Evolutionary conservation across 2,329 filamentous ascomycete genomes (phyloP), one percentile per base, ranked within the genome.

Genomic region (Phialophora verrucosa): DNA sequence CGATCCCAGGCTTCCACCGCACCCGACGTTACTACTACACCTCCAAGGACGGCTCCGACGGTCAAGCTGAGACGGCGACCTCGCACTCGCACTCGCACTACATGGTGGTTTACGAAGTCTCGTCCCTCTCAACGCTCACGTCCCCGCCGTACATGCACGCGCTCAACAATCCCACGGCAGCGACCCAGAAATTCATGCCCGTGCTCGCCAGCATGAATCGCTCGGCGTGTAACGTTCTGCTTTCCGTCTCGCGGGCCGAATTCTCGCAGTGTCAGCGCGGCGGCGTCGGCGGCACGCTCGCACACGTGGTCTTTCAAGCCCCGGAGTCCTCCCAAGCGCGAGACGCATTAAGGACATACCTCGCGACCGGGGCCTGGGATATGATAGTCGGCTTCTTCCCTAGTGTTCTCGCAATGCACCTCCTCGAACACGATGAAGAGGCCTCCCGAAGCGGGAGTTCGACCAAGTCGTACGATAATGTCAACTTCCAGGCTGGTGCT

Each of bases 121-220:
- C 50, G 44, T 53, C 57, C 17, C 59, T 67, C 8, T 51, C 20
- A 7, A 53, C 59, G 25, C 58, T 67, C 27, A 67, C 65, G 1
- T 67, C 65, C 2, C 44, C 42, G 1, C 49, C 32, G 4, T 67
- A 67, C 54, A 67, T 67, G 62, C n/a, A 35, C 8, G 65, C 65
- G 25, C 62, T 67, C 25, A 62, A 67, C 44, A 67, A 62, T 49
- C 65, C 65, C 17, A 67, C 65, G 3, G 90, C 0, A 88, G 92
- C 74, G 77, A 83, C 0, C 92, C 97, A 68, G 87, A 96, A 59
- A 81, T 97, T 38, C 83, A 89, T 4, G 91, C 92, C 0, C 84
- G 14, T 67, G 11, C 38, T 67, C n/a, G 57, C 61, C 31, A 42
- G 32, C 23, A 60, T 64, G 65, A 64, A 57, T 51, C 56, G 65